Conservation (phyloP, 495 filamentous ascomycete genomes). For the Hypoxylon perforatum region DNA sequence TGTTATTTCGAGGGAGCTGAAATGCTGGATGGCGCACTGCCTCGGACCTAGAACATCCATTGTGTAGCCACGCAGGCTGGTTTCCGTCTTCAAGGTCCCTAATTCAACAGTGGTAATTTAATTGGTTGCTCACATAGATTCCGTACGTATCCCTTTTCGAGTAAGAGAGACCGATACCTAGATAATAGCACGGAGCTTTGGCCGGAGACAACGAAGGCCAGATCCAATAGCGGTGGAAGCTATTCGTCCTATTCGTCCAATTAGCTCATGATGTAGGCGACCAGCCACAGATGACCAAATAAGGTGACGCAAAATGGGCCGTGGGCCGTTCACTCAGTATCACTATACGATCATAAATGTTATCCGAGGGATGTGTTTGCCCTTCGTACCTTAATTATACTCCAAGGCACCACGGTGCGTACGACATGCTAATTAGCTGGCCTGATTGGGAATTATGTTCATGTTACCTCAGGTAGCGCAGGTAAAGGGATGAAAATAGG, state of each 20-base stretch:
- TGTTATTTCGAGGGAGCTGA: neutral
- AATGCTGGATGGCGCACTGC: slow-evolving; percentile 8
- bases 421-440: neutral
- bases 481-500: too few species aligned
- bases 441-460: slow-evolving; percentile 7
- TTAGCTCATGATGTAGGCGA: slow-evolving; percentile 42
- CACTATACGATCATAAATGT: slow-evolving; percentile 27
- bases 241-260: slow-evolving; percentile 31
- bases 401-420: neutral
- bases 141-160: neutral
- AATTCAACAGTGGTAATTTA: neutral
- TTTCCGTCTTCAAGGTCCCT: neutral
- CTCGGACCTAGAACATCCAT: slow-evolving; percentile 1
- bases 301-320: slow-evolving; percentile 22
- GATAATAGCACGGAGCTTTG: slow-evolving; percentile 1
- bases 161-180: neutral
- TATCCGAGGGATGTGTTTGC: slow-evolving; percentile 9
- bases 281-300: slow-evolving; percentile 32
- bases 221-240: slow-evolving; percentile 21
- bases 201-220: slow-evolving; percentile 17
- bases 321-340: slow-evolving; percentile 27
- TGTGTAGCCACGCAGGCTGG: slow-evolving; percentile 11
- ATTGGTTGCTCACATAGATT: neutral
- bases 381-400: neutral
- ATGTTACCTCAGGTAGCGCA: slow-evolving; percentile 8